Base-by-base conservation (phyloP, 169 alveolate genomes). In the Eimeria necatrix region DNA sequence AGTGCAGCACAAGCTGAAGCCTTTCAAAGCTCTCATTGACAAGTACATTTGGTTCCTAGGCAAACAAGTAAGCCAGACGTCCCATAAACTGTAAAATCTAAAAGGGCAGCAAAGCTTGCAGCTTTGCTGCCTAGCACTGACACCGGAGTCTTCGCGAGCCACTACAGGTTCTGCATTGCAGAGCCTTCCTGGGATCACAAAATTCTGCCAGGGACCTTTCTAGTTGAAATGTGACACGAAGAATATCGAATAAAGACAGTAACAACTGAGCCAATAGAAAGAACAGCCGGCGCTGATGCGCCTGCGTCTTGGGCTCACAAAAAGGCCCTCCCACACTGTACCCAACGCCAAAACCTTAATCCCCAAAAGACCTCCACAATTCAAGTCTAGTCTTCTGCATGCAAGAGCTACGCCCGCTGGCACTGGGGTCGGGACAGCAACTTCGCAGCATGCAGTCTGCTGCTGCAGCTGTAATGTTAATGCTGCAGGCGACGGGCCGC, bases 11-110 rank as follows among this genome's bases (percentile, higher is more conserved):
- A 76, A 78, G 41, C 91, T 91, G 26, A 76, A 78, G 76, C 73
- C 95, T 18, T 91, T 86, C 68, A 91, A 91, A 60, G 80, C 84
- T 49, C 71, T 91, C 73, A 26, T 76, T 3, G 95, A 80, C 86
- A 91, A 91, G 49, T 91, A 91, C 85, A 76, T 91, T 18, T 91
- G 95, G 95, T 78, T 78, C 74, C 89, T 91, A 3, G 95, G 92
- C 91, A 76, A 78, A 46, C 95, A 91, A 88, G 95, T 91, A n/a
- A 52, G 91, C 41, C 41, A 32, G 41, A 32, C 0, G 41, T 32
- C 85, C 10, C 26, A 32, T 22, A 56, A 56, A 2, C 68, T 16
- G n/a, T 56, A 56, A 56, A 56, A 1, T 16, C 68, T 56, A 56
- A 56, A 12, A 56, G 2, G 18, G n/a, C 68, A 10, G 12, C 12